A percentile compares a stretch with the other conserved stretches of the same genome.
Evolutionary conservation across 306 rosid genomes (phyloP).

Genomic region (Fragaria nilgerrensis): DNA sequence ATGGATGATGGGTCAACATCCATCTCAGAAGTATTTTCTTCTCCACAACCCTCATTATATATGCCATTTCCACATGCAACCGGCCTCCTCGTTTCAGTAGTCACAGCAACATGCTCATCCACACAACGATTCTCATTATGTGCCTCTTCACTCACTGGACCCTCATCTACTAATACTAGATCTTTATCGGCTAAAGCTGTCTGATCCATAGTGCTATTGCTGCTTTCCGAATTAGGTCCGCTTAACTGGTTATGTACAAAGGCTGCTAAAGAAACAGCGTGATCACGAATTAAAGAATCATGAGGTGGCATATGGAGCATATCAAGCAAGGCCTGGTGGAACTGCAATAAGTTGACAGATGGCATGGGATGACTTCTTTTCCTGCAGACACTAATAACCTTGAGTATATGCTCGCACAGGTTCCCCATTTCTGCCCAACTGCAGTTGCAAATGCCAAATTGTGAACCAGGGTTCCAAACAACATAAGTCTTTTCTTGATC

Average conservation of each 20-base stretch:
- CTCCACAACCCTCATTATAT: constrained; percentile 32
- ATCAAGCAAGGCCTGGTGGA: constrained; percentile 54
- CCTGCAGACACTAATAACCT: constrained; percentile 51
- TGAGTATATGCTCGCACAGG: constrained; percentile 73
- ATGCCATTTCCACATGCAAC: constrained; percentile 20
- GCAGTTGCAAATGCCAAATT: constrained; percentile 73
- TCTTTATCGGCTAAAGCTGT: constrained; percentile 22
- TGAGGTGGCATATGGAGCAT: constrained; percentile 71
- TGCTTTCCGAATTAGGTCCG: constrained; percentile 38
- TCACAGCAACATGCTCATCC: constrained; percentile 21
- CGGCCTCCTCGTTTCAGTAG: constrained; percentile 23
- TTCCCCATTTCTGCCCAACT: constrained; percentile 80
- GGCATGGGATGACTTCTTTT: constrained; percentile 42
- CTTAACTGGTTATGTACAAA: constrained; percentile 66
- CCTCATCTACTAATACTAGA: no score
- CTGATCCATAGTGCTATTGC: constrained; percentile 28
- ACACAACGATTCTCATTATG: constrained; percentile 31
- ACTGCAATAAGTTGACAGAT: constrained; percentile 66
- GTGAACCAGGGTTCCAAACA: constrained; percentile 77
- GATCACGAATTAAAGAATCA: constrained; percentile 81
- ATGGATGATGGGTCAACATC: constrained; percentile 56
- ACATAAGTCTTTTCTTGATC: constrained; percentile 47
- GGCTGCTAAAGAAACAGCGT: constrained; percentile 72
- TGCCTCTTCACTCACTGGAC: constrained; percentile 17
- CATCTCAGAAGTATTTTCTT: constrained; percentile 47